Percentiles rank a stretch among this genome's conserved stretches.
phyloP scores from a whole-genome alignment of 208 protist species.

The Angomonas ambiguus region DNA sequence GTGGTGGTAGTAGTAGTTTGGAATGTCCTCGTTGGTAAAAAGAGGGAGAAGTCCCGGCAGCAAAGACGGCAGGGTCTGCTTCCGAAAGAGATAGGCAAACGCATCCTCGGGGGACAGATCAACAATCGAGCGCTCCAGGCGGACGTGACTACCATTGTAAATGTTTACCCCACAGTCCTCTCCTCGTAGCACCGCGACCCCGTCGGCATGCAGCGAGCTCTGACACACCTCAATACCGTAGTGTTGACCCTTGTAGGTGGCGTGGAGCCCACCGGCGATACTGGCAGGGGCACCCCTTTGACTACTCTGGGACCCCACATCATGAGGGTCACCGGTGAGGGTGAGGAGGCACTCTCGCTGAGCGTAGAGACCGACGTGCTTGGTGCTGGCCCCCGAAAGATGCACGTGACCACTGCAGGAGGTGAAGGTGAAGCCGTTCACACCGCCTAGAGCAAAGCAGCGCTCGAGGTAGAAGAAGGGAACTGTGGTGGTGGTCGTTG shows the following conservation, averaged over 20 bases:
- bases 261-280: too few species aligned
- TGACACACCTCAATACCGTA: neutral
- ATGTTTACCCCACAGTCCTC: neutral
- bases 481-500: too few species aligned
- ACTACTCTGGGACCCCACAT: neutral
- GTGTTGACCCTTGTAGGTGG: neutral
- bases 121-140: neutral
- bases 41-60: neutral
- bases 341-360: neutral
- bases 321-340: neutral
- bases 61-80: neutral
- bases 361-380: slow-evolving; percentile 55
- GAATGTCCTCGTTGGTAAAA: neutral
- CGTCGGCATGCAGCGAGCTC: too few species aligned
- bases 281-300: too few species aligned
- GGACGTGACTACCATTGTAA: neutral
- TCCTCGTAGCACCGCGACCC: neutral
- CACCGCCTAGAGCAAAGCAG: slow-evolving; percentile 46
- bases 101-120: neutral
- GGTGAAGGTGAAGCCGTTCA: slow-evolving; percentile 75
- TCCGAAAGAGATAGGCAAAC: neutral
- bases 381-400: slow-evolving; percentile 53
- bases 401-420: slow-evolving; percentile 28
- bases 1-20: neutral
- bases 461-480: slow-evolving; percentile 26